Evolutionary conservation across 225 moss, liverwort and hornwort species (phyloP), one percentile per base, ranked within the genome.

Genomic region (Polytrichum commune): DNA sequence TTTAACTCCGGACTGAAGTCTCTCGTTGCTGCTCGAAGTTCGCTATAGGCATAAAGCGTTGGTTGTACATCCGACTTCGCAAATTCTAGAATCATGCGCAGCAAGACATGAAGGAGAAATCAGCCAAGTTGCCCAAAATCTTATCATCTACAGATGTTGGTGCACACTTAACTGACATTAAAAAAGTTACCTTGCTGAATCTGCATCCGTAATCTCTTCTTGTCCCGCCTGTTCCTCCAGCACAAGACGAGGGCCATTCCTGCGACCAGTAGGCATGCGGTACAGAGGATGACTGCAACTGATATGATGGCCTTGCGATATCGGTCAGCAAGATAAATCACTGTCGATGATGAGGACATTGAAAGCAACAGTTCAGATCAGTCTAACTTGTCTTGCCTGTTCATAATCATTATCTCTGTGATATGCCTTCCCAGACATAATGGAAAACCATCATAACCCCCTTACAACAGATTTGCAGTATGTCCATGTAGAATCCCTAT

Each of bases 51-150:
- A 54, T 74, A 86, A 2, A 86, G 24, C 46, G 77, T 82, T 54
- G 86, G 86, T 74, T 86, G 82, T 53, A 86, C 86, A 69, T 86
- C 77, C 53, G 76, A 74, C 53, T 82, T 79, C 16, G 82, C 70
- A 25, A 86, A 86, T 32, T 82, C 86, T 86, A 8, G 35, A 35
- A 35, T 35, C 35, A 35, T 35, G 35, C 1, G 35, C 35, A 35
- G 8, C 35, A 35, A 35, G 35, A 29, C 29, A 29, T 29, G 29
- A 35, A 9, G 8, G 35, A 35, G 35, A 8, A 35, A 35, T 35
- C 8, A 35, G 35, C 35, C 35, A 35, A 35, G 9, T 35, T 35
- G 35, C 8, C 8, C 35, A 35, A 8, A 2, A 35, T 8, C 8
- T 35, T 9, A 29, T 8, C 35, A 8, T 35, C 35, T 35, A 9